Base-by-base conservation (phyloP, 2,329 filamentous ascomycete species). In the Knufia fluminis region DNA sequence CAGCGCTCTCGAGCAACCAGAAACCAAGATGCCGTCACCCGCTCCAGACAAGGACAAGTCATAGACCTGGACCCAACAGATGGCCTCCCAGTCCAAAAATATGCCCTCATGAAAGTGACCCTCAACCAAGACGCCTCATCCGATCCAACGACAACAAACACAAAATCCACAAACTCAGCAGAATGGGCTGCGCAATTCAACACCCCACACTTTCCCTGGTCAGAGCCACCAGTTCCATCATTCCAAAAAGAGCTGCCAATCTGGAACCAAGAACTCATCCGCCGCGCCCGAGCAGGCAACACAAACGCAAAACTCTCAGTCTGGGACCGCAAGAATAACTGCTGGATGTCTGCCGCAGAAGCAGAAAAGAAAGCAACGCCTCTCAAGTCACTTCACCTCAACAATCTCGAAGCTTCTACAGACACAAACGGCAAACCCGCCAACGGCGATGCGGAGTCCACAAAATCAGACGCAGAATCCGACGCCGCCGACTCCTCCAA, bases 1-100 rank as follows among this genome's bases (percentile, higher is more conserved):
- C 35, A 48, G 45, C 45, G 45, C 24, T 48, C 45, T 39, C 76
- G 77, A 54, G 74, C 76, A 17, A 76, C 75, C 53, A 76, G 78
- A 52, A 73, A 79, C 57, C 75, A 74, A 52, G 72, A 76, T 50
- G 75, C 78, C 53, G 70, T 69, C 35, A 55, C 54, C 38, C 54
- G 63, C 40, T 64, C 64, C 48, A 64, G 69, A 41, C 63, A 69
- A 56, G 65, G 63, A 24, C 68, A 67, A 38, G 75, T 78, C 57
- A 70, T 75, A 47, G 81, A 85, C 56, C 79, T 83, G 62, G 82
- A 85, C 70, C 73, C 82, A 44, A 75, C 79, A 44, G 72, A 78
- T 75, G 87, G 89, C 52, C 76, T 96, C 9, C 91, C 91, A 14
- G 85, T 96, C 51, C 84, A 89, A 61, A 88, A 94, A 77, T 97